Evolutionary conservation across 1,284 basidiomycete genomes (phyloP).

Genomic region (Ustilago crameri): DNA sequence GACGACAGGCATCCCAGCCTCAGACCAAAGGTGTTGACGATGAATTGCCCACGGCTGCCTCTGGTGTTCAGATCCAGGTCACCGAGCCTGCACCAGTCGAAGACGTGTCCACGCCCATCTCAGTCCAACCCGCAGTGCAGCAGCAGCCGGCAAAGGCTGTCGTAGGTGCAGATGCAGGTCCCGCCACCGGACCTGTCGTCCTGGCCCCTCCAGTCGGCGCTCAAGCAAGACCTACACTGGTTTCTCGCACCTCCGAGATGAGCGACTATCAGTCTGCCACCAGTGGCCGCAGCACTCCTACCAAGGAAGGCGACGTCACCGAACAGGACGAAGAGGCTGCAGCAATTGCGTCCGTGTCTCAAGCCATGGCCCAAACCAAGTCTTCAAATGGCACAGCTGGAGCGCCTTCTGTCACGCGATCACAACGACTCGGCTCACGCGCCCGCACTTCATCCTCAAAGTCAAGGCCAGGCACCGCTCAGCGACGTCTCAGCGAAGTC

Average conservation of each 20-base stretch:
- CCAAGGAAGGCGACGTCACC: conserved; percentile 5
- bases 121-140: neutral
- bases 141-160: neutral
- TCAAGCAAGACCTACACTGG: conserved; percentile 17
- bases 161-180: neutral
- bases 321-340: conserved; percentile 17
- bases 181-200: neutral
- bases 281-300: conserved; percentile 41
- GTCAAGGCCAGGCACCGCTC: conserved; percentile 40
- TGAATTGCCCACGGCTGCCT: conserved; percentile 9
- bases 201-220: neutral
- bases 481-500: conserved; percentile 53
- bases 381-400: conserved; percentile 6
- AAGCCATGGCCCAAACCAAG: conserved; percentile 10
- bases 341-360: conserved; percentile 10
- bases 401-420: conserved; percentile 23
- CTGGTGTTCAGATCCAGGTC: conserved; percentile 28
- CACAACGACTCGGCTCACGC: conserved; percentile 26
- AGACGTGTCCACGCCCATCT: neutral
- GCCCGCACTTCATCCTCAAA: conserved; percentile 34
- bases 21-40: conserved; percentile 7
- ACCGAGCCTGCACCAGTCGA: conserved; percentile 6
- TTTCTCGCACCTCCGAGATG: conserved; percentile 26
- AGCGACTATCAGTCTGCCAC: conserved; percentile 46
- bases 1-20: conserved; percentile 30